Percentiles rank a stretch among this genome's conserved stretches.
Evolutionary conservation across 2,329 filamentous ascomycete species (phyloP).

Genomic region (Arthrobotrys sinensis): DNA sequence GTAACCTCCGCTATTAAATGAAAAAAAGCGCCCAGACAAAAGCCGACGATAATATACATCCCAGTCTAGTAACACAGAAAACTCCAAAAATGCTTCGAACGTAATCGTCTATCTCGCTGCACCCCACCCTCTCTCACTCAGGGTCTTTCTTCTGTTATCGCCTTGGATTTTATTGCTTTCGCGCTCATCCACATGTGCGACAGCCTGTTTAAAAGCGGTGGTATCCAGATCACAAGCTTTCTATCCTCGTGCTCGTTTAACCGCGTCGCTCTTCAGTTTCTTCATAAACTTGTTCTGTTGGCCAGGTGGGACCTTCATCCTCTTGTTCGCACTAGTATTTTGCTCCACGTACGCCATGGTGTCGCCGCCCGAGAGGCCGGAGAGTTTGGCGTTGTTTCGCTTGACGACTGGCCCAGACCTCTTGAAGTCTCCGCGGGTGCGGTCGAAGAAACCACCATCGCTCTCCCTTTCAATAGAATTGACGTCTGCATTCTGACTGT

Average conservation of each 20-base stretch:
- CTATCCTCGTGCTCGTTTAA: conserved; percentile 57
- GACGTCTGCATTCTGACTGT: conserved; percentile 80
- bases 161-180: conserved; percentile 16
- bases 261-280: conserved; percentile 56
- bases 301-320: conserved; percentile 74
- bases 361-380: conserved; percentile 89
- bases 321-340: conserved; percentile 80
- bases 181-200: conserved; percentile 22
- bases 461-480: conserved; percentile 81
- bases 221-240: conserved; percentile 52
- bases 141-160: conserved; percentile 40
- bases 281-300: conserved; percentile 59
- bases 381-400: conserved; percentile 85
- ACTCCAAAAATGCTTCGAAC: conserved; percentile 35
- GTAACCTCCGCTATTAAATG: not conserved
- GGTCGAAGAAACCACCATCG: conserved; percentile 73
- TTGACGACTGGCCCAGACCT: conserved; percentile 66
- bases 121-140: conserved; percentile 49
- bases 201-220: conserved; percentile 35
- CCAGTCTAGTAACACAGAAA: conserved; percentile 43
- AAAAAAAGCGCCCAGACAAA: conserved; percentile 5
- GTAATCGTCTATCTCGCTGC: conserved; percentile 6
- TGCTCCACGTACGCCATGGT: conserved; percentile 97
- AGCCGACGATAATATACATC: conserved; percentile 35
- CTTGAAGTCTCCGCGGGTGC: conserved; percentile 71